These are phyloP conservation scores for Amoebophrya sp. DNA, from an alignment of 169 alveolate species.

Conservation along the genomic window DNA sequence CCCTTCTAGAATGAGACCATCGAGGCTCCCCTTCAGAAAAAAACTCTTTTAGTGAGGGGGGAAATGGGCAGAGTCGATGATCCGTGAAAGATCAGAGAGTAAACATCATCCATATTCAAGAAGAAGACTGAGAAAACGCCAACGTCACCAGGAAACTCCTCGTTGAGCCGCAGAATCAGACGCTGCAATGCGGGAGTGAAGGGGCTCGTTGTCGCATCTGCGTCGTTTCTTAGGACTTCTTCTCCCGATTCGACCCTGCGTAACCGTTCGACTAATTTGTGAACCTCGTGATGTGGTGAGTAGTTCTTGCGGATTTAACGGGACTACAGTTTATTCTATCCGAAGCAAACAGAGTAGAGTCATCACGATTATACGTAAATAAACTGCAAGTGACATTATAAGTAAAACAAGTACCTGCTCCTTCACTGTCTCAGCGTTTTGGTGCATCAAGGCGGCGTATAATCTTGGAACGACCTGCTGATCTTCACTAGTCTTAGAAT, in stretches of 20 bases:
- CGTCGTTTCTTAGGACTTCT: neutral
- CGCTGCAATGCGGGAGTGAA: neutral
- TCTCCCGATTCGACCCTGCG: neutral
- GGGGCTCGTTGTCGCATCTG: neutral
- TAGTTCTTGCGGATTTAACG: no score
- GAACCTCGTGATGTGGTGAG: no score
- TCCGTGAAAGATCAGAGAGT: no score
- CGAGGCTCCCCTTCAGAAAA: no score
- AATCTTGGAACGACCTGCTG: neutral
- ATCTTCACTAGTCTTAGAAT: neutral
- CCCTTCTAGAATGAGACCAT: no score
- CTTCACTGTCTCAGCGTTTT: neutral
- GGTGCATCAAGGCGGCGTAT: neutral
- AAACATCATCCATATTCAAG: no score
- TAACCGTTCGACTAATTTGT: neutral
- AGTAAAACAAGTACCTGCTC: neutral
- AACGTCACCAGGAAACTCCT: conserved; percentile 33
- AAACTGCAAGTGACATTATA: no score
- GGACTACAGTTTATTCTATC: no score
- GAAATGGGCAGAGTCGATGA: no score
- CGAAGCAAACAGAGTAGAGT: no score
- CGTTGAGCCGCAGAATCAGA: neutral
- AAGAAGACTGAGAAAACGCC: conserved; percentile 34
- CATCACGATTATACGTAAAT: no score
- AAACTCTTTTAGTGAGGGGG: no score